Percentiles rank a stretch among this genome's conserved stretches.
phyloP scores from a whole-genome alignment of 768 basidiomycete genomes.

The Auricularia heimuer region DNA sequence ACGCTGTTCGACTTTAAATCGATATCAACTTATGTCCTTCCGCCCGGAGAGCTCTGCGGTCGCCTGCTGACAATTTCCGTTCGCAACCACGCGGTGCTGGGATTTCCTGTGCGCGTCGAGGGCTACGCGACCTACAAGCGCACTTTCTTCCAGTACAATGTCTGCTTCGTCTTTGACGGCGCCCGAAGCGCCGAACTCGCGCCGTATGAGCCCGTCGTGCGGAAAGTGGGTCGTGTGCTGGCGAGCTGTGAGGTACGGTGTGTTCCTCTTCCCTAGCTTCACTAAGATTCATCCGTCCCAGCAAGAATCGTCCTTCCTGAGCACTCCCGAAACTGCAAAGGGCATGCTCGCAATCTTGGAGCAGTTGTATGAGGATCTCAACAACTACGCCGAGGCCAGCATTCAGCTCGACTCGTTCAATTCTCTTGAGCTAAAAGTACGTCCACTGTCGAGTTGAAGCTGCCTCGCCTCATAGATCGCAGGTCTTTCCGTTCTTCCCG shows the following conservation, averaged over 20 bases:
- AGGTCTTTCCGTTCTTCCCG: constrained; percentile 89
- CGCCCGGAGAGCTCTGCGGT: constrained; percentile 74
- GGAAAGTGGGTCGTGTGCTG: constrained; percentile 88
- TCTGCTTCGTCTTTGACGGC: constrained; percentile 88
- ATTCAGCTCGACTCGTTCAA: constrained; percentile 79
- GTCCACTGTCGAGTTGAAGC: not conserved
- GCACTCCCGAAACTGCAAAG: constrained; percentile 48
- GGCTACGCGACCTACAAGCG: constrained; percentile 61
- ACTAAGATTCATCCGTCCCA: constrained; percentile 19
- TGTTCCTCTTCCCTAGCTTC: not conserved
- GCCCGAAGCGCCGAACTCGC: constrained; percentile 74
- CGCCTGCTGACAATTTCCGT: constrained; percentile 82
- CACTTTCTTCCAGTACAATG: constrained; percentile 86
- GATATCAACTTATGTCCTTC: constrained; percentile 91
- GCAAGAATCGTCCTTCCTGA: constrained; percentile 87
- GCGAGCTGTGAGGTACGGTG: constrained; percentile 73
- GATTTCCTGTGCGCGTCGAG: constrained; percentile 73
- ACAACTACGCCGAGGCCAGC: constrained; percentile 93
- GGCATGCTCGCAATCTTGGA: constrained; percentile 79
- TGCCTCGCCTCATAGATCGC: not conserved
- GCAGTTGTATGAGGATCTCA: constrained; percentile 93
- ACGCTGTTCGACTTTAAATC: constrained; percentile 80
- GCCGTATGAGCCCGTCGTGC: constrained; percentile 91
- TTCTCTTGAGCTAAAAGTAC: constrained; percentile 74
- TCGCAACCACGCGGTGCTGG: constrained; percentile 74